Evolutionary conservation across 1,284 basidiomycete genomes (phyloP), one percentile per base, ranked within the genome.

Genomic region (Cutaneotrichosporon sp.): DNA sequence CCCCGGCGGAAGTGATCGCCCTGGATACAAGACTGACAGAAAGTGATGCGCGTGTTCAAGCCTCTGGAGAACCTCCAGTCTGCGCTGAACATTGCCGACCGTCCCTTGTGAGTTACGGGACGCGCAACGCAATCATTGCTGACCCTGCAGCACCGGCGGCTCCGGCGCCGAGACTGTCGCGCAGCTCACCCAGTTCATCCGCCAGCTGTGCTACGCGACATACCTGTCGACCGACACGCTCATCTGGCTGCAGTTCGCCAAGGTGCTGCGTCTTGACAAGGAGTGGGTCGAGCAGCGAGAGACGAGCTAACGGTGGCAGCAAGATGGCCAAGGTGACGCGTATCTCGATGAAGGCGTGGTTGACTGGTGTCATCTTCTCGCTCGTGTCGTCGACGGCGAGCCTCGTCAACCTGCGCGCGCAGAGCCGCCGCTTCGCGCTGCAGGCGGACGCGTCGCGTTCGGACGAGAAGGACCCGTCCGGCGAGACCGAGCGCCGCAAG

Each of bases 11-110:
- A 30, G 20, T 26, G n/a, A 3, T n/a, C 12, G 17, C 22, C 8
- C 14, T 14, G 18, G 13, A 42, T 20, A 13, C 12, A 13, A 13
- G 15, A n/a, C 38, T 46, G 47, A 51, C 36, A n/a, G 14, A 12
- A 67, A 96, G 92, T 97, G 48, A 81, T 97, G 81, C 83, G 94
- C 18, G 79, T 97, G 49, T 90, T 92, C 66, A 96, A 97, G 76
- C 92, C 92, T 26, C 66, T 96, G 59, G 94, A 98, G 73, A 91
- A 97, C 77, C 80, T 96, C 17, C 96, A 98, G 75, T 84, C 90
- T 3, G 91, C 90, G 20, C 78, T 97, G 52, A 87, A 86, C 59
- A 85, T 87, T n/a, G 78, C 84, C 15, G 77, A 85, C 33, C 56
- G 65, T 4, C 70, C 76, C 14, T 57, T 77, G 69, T 75, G 54